Conservation (phyloP, 192 early-diverging fungal species). For the Coemansia sp. region DNA sequence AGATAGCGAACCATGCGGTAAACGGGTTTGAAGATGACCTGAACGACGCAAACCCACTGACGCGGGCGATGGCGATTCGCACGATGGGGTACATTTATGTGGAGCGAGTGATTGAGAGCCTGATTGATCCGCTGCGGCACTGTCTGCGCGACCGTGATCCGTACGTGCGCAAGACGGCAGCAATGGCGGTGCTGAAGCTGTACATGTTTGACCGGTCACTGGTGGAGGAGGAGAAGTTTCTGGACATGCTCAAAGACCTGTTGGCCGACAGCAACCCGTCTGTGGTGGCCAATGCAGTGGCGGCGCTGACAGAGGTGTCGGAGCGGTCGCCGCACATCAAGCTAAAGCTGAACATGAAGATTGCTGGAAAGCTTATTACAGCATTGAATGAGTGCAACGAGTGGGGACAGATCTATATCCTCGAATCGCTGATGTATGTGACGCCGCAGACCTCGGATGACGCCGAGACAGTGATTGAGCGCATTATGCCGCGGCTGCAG, state of each 20-base stretch:
- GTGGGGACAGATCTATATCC: conserved; percentile 96
- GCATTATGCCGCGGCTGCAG: conserved; percentile 85
- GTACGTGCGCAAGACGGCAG: conserved; percentile 96
- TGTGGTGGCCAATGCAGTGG: conserved; percentile 95
- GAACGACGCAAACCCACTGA: conserved; percentile 91
- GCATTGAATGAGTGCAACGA: conserved; percentile 97
- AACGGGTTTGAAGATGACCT: conserved; percentile 98
- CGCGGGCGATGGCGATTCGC: conserved; percentile 92
- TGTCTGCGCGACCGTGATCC: conserved; percentile 90
- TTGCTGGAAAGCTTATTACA: conserved; percentile 88
- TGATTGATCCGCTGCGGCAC: conserved; percentile 89
- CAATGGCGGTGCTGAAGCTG: conserved; percentile 91
- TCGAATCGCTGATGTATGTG: conserved; percentile 89
- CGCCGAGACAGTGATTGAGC: conserved; percentile 88
- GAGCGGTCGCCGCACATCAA: conserved; percentile 83
- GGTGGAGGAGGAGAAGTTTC: conserved; percentile 83
- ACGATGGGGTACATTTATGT: conserved; percentile 99
- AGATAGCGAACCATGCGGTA: conserved; percentile 94
- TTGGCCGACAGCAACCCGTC: conserved; percentile 89
- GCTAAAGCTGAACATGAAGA: conserved; percentile 78
- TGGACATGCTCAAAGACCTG: conserved; percentile 86
- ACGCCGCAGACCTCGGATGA: conserved; percentile 83
- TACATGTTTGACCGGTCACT: conserved; percentile 84
- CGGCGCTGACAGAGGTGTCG: conserved; percentile 91
- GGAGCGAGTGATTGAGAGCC: conserved; percentile 90